These are phyloP conservation scores for Starmerella stigmatis DNA, from an alignment of 805 yeast species.

Conservation along the genomic window DNA sequence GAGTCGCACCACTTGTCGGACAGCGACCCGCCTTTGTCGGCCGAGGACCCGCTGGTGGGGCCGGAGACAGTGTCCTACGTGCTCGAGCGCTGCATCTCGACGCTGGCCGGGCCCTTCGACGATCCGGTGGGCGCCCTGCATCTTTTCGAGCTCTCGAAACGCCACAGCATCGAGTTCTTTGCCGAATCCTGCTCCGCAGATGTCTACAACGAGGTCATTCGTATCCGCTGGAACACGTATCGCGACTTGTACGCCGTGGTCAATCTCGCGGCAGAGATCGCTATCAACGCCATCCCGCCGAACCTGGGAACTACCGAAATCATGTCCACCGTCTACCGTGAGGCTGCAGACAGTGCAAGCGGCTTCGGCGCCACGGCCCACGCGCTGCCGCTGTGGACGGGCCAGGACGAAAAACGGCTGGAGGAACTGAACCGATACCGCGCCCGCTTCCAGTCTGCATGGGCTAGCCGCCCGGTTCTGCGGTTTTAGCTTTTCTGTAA, in stretches of 20 bases:
- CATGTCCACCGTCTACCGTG: slow-evolving; percentile 25
- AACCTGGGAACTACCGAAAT: slow-evolving; percentile 30
- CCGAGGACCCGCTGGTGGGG: slow-evolving; percentile 5
- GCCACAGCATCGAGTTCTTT: slow-evolving; percentile 31
- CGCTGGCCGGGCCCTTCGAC: slow-evolving; percentile 22
- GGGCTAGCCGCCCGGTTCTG: slow-evolving; percentile 17
- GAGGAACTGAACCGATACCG: slow-evolving; percentile 25
- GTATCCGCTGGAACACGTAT: slow-evolving; percentile 34
- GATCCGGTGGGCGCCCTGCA: slow-evolving; percentile 32
- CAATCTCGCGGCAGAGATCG: slow-evolving; percentile 34
- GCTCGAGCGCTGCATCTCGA: slow-evolving; percentile 14
- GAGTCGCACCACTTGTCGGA: neutral
- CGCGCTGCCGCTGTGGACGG: slow-evolving; percentile 27
- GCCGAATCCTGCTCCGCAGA: slow-evolving; percentile 33
- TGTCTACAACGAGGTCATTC: slow-evolving; percentile 33
- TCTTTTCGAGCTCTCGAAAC: slow-evolving; percentile 32
- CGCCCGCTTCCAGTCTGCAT: slow-evolving; percentile 17
- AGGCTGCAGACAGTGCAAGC: slow-evolving; percentile 25
- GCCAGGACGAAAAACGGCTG: slow-evolving; percentile 25
- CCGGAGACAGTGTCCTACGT: slow-evolving; percentile 15
- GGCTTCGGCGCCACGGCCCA: slow-evolving; percentile 20
- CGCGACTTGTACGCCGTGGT: slow-evolving; percentile 33
- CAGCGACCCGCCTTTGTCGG: neutral
- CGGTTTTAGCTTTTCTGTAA: slow-evolving; percentile 12
- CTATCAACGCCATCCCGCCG: slow-evolving; percentile 35